phyloP scores from a whole-genome alignment of 225 moss, liverwort and hornwort genomes.

The Neckera pumila region DNA sequence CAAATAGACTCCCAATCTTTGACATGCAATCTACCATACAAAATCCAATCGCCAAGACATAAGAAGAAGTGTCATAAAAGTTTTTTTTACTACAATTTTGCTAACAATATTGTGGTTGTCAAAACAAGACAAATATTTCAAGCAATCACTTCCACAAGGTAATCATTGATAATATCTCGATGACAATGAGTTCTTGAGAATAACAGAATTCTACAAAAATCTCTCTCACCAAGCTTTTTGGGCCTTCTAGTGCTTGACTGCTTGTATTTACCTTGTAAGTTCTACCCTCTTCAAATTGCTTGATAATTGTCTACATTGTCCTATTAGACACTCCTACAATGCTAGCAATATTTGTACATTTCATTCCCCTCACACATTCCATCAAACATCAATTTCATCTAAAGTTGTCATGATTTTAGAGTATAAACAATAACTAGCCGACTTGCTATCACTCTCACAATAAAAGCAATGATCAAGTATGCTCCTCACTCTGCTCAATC shows the following conservation, averaged over 20 bases:
- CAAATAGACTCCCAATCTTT: background rate
- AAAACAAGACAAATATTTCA: background rate
- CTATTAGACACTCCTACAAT: background rate
- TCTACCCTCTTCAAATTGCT: background rate
- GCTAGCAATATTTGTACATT: background rate
- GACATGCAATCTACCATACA: background rate
- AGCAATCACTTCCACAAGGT: background rate
- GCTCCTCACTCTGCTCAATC: background rate
- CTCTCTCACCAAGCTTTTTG: background rate
- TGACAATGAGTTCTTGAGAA: rapidly evolving
- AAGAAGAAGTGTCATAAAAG: background rate
- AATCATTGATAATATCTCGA: background rate
- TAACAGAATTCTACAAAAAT: background rate
- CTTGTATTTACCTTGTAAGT: background rate
- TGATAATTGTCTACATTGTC: background rate
- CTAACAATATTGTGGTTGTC: background rate
- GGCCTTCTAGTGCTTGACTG: background rate
- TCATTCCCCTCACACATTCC: too few species aligned
- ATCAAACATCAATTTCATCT: too few species aligned
- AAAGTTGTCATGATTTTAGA: background rate
- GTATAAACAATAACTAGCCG: background rate
- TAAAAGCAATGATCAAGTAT: background rate
- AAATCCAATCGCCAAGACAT: background rate
- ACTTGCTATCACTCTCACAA: background rate
- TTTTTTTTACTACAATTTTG: background rate